Percentiles rank a stretch among this genome's conserved stretches.
Conservation (phyloP, 306 rosid genomes). For the Dicorynia guianensis region DNA sequence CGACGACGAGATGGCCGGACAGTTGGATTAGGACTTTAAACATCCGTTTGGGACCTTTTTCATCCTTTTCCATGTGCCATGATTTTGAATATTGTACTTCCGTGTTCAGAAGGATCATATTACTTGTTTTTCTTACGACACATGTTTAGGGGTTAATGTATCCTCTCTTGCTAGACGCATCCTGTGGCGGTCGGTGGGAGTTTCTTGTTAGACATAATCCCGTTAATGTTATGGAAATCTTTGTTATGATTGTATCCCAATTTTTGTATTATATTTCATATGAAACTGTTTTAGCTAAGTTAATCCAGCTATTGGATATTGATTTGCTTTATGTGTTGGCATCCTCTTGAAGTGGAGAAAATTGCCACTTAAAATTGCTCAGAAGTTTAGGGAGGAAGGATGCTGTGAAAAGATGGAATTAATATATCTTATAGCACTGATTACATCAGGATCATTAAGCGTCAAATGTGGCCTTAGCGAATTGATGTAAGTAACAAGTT, state of each 20-base stretch:
- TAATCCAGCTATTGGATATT: not conserved
- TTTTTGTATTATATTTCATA: conserved; percentile 2
- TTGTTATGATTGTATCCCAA: conserved; percentile 20
- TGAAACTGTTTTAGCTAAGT: conserved; percentile 12
- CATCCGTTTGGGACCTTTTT: not conserved
- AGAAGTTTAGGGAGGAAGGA: not conserved
- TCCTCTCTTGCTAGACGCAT: not conserved
- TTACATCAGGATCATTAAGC: not conserved
- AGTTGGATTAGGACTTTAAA: conserved; percentile 91
- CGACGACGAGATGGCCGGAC: conserved; percentile 99
- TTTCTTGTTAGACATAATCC: conserved; percentile 14
- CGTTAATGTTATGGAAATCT: conserved; percentile 25
- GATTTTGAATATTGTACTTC: conserved; percentile 31
- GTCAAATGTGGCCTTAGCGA: not conserved
- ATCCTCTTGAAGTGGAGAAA: not conserved
- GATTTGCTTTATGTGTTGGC: not conserved
- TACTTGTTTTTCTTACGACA: conserved; percentile 10
- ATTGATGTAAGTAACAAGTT: not conserved
- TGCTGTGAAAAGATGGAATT: not conserved
- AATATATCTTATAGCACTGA: not conserved
- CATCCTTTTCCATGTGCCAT: conserved; percentile 33
- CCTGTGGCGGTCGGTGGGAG: conserved; percentile 27
- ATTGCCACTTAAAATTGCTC: too few relatives aligned
- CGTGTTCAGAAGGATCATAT: conserved; percentile 34
- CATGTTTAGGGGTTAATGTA: conserved; percentile 35